Conservation (phyloP, 2,329 filamentous ascomycete genomes). For the Colletotrichum destructivum region DNA sequence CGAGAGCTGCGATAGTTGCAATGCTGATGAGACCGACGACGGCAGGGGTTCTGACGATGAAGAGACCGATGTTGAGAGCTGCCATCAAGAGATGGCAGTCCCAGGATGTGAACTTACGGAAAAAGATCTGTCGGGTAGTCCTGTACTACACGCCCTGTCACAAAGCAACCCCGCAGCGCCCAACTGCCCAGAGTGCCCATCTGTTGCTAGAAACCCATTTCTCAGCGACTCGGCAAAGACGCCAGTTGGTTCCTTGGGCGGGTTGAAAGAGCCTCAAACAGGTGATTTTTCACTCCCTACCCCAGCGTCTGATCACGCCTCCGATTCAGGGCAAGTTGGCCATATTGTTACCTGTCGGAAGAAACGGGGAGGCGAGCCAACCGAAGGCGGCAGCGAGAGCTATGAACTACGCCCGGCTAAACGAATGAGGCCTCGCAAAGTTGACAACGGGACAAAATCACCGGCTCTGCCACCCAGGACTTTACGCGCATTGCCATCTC, state of each 20-base stretch:
- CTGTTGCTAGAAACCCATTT: background rate
- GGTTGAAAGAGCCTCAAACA: slow-evolving; percentile 5
- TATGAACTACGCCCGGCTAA: background rate
- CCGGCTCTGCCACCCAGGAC: slow-evolving; percentile 13
- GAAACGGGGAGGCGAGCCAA: background rate
- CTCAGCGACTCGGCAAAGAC: background rate
- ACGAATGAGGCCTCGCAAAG: background rate
- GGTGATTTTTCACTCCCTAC: slow-evolving; percentile 8
- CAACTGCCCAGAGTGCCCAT: background rate
- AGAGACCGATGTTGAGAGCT: background rate
- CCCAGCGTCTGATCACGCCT: slow-evolving; percentile 7
- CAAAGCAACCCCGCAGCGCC: background rate
- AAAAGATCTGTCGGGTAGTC: background rate
- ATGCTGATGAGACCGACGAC: background rate
- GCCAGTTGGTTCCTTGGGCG: background rate
- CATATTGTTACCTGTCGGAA: background rate
- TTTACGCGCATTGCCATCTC: slow-evolving; percentile 2
- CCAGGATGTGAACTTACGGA: background rate
- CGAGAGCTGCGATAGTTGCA: background rate
- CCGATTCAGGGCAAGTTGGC: background rate
- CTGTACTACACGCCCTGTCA: background rate
- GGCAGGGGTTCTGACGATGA: background rate
- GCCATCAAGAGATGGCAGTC: background rate
- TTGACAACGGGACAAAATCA: background rate
- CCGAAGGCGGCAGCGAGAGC: background rate